Evolutionary conservation across 2,329 filamentous ascomycete species (phyloP), one percentile per base, ranked within the genome.

Genomic region (Fusarium duplospermum): DNA sequence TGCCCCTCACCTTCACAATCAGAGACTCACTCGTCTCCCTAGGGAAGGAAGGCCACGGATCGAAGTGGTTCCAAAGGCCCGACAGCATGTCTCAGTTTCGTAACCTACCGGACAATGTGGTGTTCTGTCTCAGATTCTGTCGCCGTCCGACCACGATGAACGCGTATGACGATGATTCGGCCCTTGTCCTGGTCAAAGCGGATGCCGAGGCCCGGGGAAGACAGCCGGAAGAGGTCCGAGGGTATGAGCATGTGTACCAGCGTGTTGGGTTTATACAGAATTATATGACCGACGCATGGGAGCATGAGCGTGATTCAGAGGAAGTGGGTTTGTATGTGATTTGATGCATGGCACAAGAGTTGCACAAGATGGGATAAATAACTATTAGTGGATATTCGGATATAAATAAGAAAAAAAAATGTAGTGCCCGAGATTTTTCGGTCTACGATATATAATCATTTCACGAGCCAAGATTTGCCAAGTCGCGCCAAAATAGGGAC

Each of bases 21-120:
- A 8, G 54, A 2, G 70, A 42, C 20, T 20, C 36, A 6, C 40
- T 27, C 2, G 64, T 64, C 1, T 75, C 31, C 45, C 27, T 76
- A 5, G 35, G 67, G 29, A 78, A 72, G 24, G 20, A 47, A 0
- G 68, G 68, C 0, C 29, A 60, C 9, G n/a, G n/a, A n/a, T 13
- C 36, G 6, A 69, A 66, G 4, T 35, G 36, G 13, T 62, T 71
- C 11, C 64, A 73, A 11, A 45, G 66, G 8, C 71, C 71, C 3
- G 74, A 78, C n/a, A 77, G 71, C 29, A 27, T 73, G 2, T 69
- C 62, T 40, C 74, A 65, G 4, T 14, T 77, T 18, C 63, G 59
- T 10, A 36, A 70, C 1, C 20, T 69, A 4, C 33, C 64, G 35
- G 57, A 18, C 0, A 66, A 59, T 2, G 52, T 75, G 8, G 3